Base-by-base conservation (phyloP, 176 grass and related monocot species). In the Zea luxurians region DNA sequence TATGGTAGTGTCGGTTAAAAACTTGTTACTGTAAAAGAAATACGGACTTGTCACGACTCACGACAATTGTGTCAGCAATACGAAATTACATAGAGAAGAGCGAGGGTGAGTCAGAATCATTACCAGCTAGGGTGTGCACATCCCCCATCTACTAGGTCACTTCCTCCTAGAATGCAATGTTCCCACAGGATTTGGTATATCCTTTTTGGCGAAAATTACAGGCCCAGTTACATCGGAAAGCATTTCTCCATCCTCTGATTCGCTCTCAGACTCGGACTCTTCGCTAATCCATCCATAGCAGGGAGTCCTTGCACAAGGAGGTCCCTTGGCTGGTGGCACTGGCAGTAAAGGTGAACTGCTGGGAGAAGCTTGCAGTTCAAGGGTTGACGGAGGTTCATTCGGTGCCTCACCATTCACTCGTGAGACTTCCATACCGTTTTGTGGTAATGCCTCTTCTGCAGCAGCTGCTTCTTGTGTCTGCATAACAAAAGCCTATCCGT, bases 201-300 rank as follows among this genome's bases (percentile, higher is more conserved):
- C 66, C 41, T 46, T 45, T 68, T 21, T 12, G 10, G 10, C 2
- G 42, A 13, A 21, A 68, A 46, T 44, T 67, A 2, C 13, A 13
- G 13, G 54, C 11, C 10, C 27, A 45, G 40, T 27, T 52, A 37
- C 27, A 62, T 48, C 59, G 34, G 43, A 35, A 62, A 49, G 8
- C 45, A 77, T 61, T 48, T 77, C 42, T 36, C 1, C 80, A 37
- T 53, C 61, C 16, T 83, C 71, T 6, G 10, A 1, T 15, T 83
- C 72, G 74, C 80, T 83, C 48, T 78, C 75, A 4, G 61, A 38
- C 8, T 66, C 75, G 0, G 61, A 66, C 27, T 48, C 74, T 40
- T 75, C 80, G 13, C 48, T 75, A 17, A 75, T 66, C 71, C 81
- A 83, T 48, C 81, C 81, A 76, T 59, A 20, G 52, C 81, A 76